Conservation (phyloP, 192 early-diverging fungal species). For the Pilobolus umbonatus region DNA sequence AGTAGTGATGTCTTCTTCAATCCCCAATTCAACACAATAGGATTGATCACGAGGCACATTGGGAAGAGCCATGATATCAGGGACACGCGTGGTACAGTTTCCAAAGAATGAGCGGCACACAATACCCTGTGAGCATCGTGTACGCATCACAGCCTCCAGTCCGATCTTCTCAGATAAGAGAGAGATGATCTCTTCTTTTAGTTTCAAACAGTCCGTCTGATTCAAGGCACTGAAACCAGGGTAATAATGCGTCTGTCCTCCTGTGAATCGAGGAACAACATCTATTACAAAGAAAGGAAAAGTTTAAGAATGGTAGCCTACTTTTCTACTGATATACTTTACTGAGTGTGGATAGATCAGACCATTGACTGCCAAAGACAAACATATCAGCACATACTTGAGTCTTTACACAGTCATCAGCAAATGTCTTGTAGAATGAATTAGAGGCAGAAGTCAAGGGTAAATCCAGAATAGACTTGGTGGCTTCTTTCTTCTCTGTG, state of each 20-base stretch:
- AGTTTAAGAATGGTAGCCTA: neutral
- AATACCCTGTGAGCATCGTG: constrained; percentile 81
- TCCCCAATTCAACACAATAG: constrained; percentile 57
- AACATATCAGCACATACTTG: constrained; percentile 88
- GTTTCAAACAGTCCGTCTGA: constrained; percentile 63
- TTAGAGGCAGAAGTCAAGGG: constrained; percentile 81
- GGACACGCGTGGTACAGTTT: constrained; percentile 64
- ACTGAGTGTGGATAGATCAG: constrained; percentile 85
- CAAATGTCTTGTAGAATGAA: constrained; percentile 84
- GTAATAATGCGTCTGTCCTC: constrained; percentile 82
- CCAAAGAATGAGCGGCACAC: constrained; percentile 51
- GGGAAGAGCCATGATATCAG: constrained; percentile 62
- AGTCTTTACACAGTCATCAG: constrained; percentile 69
- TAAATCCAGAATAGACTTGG: constrained; percentile 86
- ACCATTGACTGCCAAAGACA: constrained; percentile 77
- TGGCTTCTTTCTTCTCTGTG: constrained; percentile 76
- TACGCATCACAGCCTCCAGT: constrained; percentile 83
- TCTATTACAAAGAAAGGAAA: constrained; percentile 34
- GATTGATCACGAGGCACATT: constrained; percentile 65
- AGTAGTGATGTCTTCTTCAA: constrained; percentile 51
- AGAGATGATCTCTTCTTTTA: constrained; percentile 70
- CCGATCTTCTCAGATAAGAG: constrained; percentile 74
- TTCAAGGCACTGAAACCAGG: constrained; percentile 63
- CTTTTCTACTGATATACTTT: constrained; percentile 5
- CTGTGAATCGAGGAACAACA: constrained; percentile 75